Conservation (phyloP, 202 grass and related monocot genomes). For the Hordeum pubiflorum region DNA sequence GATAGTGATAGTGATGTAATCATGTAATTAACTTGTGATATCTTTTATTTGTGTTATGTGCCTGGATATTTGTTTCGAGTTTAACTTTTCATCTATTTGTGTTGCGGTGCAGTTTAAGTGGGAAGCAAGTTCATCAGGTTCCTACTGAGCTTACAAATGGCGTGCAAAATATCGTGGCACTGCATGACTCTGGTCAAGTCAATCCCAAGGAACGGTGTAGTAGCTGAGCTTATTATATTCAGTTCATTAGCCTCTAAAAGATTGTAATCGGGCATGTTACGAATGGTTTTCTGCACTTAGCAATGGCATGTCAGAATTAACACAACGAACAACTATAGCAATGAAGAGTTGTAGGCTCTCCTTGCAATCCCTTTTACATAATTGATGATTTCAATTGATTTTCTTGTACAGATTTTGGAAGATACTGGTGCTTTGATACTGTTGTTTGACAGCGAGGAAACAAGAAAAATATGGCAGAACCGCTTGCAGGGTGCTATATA, state of each 20-base stretch:
- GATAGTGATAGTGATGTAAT: not conserved
- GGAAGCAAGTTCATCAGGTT: constrained; percentile 84
- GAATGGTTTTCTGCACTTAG: not conserved
- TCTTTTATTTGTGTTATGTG: constrained; percentile 1
- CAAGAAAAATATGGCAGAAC: constrained; percentile 66
- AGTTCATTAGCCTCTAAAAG: constrained; percentile 16
- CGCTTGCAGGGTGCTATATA: constrained; percentile 92
- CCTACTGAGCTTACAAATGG: constrained; percentile 63
- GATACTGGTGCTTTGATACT: constrained; percentile 74
- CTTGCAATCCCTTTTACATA: constrained; percentile 22
- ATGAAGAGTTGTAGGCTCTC: not conserved
- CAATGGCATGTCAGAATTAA: not conserved
- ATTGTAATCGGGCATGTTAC: not conserved
- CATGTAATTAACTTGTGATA: constrained; percentile 15
- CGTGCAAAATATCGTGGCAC: constrained; percentile 67
- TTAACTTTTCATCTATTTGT: constrained; percentile 13
- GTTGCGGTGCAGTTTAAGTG: constrained; percentile 69
- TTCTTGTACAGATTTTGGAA: constrained; percentile 67
- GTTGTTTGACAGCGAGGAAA: constrained; percentile 70
- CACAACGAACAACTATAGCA: not conserved
- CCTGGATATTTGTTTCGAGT: constrained; percentile 10
- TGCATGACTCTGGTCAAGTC: constrained; percentile 86
- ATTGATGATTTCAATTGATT: constrained; percentile 21
- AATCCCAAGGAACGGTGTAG: constrained; percentile 68
- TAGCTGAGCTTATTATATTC: constrained; percentile 26